phyloP scores from a whole-genome alignment of 768 basidiomycete species.

The Hericium rajendrae region DNA sequence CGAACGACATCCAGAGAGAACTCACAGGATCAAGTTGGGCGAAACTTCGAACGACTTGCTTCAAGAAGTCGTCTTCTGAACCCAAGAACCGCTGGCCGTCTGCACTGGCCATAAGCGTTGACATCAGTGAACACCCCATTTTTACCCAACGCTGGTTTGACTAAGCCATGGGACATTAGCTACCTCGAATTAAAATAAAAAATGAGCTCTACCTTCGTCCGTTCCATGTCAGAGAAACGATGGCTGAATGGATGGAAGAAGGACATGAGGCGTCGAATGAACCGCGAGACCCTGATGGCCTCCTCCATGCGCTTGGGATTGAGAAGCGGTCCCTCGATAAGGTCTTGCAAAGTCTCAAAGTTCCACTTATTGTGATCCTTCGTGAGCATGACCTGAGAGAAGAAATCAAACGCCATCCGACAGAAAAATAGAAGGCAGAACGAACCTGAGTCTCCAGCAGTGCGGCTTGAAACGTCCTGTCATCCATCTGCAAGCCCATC shows the following conservation, averaged over 20 bases:
- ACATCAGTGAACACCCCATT: slow-evolving; percentile 73
- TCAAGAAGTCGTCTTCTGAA: slow-evolving; percentile 76
- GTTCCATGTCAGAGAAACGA: slow-evolving; percentile 76
- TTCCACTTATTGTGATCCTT: slow-evolving; percentile 92
- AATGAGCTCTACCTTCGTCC: slow-evolving; percentile 40
- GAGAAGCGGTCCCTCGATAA: slow-evolving; percentile 86
- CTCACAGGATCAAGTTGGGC: slow-evolving; percentile 87
- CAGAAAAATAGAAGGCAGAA: neutral
- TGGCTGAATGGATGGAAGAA: slow-evolving; percentile 90
- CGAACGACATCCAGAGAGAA: neutral
- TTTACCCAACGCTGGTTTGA: slow-evolving; percentile 76
- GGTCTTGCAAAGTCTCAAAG: slow-evolving; percentile 77
- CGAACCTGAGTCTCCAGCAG: slow-evolving; percentile 80
- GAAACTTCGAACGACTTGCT: slow-evolving; percentile 79
- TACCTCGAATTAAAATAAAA: neutral
- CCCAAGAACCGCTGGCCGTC: slow-evolving; percentile 80
- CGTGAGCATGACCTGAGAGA: slow-evolving; percentile 65
- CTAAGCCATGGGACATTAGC: slow-evolving; percentile 27
- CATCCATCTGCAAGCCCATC: slow-evolving; percentile 91
- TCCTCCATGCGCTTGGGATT: slow-evolving; percentile 92
- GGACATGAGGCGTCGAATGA: slow-evolving; percentile 80
- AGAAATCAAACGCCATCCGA: neutral
- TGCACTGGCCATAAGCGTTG: slow-evolving; percentile 70
- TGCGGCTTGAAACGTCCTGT: slow-evolving; percentile 76
- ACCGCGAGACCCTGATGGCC: slow-evolving; percentile 82